Evolutionary conservation across 1,284 basidiomycete genomes (phyloP).

Genomic region (Cryptococcus floricola): DNA sequence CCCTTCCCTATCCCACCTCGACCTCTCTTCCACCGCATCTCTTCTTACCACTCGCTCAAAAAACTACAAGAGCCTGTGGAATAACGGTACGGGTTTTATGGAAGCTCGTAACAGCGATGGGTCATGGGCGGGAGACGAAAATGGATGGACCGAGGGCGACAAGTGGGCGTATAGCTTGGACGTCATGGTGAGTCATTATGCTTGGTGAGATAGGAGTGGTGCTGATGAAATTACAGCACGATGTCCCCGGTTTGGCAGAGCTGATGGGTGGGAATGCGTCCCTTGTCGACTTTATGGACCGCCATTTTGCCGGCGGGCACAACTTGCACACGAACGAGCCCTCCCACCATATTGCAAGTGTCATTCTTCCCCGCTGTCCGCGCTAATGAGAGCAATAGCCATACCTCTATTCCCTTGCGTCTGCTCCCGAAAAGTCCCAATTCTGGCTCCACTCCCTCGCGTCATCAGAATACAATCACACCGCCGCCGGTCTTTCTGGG

Average conservation of each 20-base stretch:
- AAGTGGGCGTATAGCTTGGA: conserved; percentile 79
- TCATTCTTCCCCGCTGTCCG: neutral
- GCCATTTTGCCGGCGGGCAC: conserved; percentile 73
- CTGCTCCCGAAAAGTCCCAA: conserved; percentile 65
- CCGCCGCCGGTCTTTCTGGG: conserved; percentile 48
- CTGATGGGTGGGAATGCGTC: conserved; percentile 61
- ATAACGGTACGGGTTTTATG: conserved; percentile 70
- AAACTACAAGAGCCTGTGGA: conserved; percentile 62
- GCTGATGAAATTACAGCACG: conserved; percentile 42
- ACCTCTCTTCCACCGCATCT: conserved; percentile 9
- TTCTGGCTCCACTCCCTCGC: conserved; percentile 66
- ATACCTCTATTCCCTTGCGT: conserved; percentile 70
- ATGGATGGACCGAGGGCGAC: conserved; percentile 77
- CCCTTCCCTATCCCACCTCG: neutral
- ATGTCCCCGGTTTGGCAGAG: conserved; percentile 62
- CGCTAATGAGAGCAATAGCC: conserved; percentile 50
- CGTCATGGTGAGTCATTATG: conserved; percentile 49
- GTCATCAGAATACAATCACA: conserved; percentile 61
- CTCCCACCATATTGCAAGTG: conserved; percentile 40
- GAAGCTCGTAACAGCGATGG: conserved; percentile 68
- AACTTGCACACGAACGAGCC: conserved; percentile 81
- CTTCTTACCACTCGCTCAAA: conserved; percentile 60
- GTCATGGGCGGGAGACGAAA: conserved; percentile 64
- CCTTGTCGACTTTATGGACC: conserved; percentile 67
- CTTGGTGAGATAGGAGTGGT: neutral